Evolutionary conservation across 1,139 yeast species (phyloP), one percentile per base, ranked within the genome.

Genomic region (Saccharomycopsis hybrid): DNA sequence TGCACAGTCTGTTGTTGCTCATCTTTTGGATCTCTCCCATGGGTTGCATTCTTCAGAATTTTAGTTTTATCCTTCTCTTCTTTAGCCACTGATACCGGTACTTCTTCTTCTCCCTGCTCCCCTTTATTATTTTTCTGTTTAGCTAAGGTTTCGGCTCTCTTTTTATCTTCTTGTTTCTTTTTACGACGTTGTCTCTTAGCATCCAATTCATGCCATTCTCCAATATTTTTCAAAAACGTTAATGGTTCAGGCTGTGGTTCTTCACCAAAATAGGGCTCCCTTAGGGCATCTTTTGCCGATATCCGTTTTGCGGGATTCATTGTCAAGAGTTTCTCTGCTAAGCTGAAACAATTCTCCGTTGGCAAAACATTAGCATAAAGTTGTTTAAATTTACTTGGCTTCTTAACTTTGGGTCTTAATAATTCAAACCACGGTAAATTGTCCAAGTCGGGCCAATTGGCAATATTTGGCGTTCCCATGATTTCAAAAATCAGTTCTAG

Each of bases 161-260:
- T 45, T 11, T 45, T 31, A 11, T 59, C 55, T 48, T 58, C 58
- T 41, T 67, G 76, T 52, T 81, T 72, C 62, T 77, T 80, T 59
- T 75, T 81, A 58, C 86, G 74, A 60, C 94, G 72, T 60, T 87
- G 78, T 67, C 82, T 83, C 65, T 92, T 89, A 3, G 96, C 95
- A 62, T 92, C 98, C 65, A 85, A 90, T 62, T 92, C 98, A 63
- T 92, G 98, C 95, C 97, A 90, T 64, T 94, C 97, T 51, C 76
- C 74, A 41, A 82, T 69, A 13, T 74, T 77, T 46, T 74, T 70
- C 57, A 83, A 69, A 52, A 82, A 74, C 4, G 64, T 63, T 44
- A 74, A 69, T 2, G 84, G 81, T 55, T 74, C 76, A 0, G 85
- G 82, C 42, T 55, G 56, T 0, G 97, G 97, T 2, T 74, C 80